Evolutionary conservation across 441 rosid species (phyloP), one percentile per base, ranked within the genome.

Genomic region (Croton laevigatus): DNA sequence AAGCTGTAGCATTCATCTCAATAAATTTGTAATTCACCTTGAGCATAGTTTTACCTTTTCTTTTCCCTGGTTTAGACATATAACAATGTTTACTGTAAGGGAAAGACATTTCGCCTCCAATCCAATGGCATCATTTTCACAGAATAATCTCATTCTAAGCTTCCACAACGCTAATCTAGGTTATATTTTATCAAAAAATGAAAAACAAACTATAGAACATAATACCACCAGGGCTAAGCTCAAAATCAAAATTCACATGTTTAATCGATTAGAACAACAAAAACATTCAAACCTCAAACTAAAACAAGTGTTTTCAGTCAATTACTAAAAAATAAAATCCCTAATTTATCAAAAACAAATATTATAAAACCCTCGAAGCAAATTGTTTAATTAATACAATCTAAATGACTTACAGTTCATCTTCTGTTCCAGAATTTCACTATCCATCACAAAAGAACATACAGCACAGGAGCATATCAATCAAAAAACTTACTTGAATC

Each of bases 301-400:
- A 9, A 14, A 68, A 40, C 40, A 40, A 55, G 52, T 44, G 7
- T 8, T 58, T 4, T 51, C 32, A 68, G 38, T 7, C 58, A 49
- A 38, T 13, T 55, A 22, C 8, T 10, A 6, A 14, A 27, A 27
- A 27, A 27, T 27, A 27, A 27, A 27, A 27, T 27, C 32, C 32
- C 32, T 27, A 27, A 27, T 27, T 27, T 27, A 27, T 2, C 2
- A 27, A 27, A 27, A 27, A 27, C 32, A 27, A 27, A 27, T 27
- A 27, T 27, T 27, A 27, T 61, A 40, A 37, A 53, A 62, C 53
- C 32, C 49, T 59, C 8, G 16, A 71, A 71, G 32, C 61, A 62
- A 16, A 40, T 62, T 40, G 9, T 32, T 17, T 10, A 42, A 27
- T 17, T 10, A 42, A 27, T 10, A 54, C 37, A 38, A 23, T 51